A percentile compares a stretch with the other conserved stretches of the same genome.
These are phyloP conservation scores for Suillus tomentosus DNA, from an alignment of 768 basidiomycete species.

Conservation along the genomic window DNA sequence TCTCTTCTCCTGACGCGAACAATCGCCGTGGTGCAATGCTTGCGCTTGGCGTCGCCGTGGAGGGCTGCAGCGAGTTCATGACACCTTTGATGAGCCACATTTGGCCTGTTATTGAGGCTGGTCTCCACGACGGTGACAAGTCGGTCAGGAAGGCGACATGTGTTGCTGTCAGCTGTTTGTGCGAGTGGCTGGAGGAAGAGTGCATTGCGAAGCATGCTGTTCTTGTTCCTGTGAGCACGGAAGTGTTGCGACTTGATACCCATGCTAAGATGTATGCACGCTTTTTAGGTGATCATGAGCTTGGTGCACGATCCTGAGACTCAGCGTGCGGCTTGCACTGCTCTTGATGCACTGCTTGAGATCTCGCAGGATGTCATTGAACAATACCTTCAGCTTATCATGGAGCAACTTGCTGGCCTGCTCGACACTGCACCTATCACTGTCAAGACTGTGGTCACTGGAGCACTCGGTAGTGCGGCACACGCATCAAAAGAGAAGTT, in stretches of 20 bases:
- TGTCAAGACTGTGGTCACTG: slow-evolving; percentile 93
- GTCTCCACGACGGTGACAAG: slow-evolving; percentile 81
- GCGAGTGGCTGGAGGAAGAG: slow-evolving; percentile 96
- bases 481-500: slow-evolving; percentile 93
- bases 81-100: slow-evolving; percentile 88
- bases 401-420: slow-evolving; percentile 88
- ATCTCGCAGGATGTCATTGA: slow-evolving; percentile 89
- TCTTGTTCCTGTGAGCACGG: slow-evolving; percentile 74
- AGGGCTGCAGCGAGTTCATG: slow-evolving; percentile 98
- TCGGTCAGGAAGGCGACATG: slow-evolving; percentile 95
- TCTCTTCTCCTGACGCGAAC: slow-evolving; percentile 74
- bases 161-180: slow-evolving; percentile 91
- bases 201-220: slow-evolving; percentile 79
- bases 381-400: slow-evolving; percentile 89
- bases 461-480: slow-evolving; percentile 96
- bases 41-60: slow-evolving; percentile 92
- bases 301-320: slow-evolving; percentile 86
- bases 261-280: slow-evolving; percentile 1
- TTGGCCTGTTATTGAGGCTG: slow-evolving; percentile 92
- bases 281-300: slow-evolving; percentile 77
- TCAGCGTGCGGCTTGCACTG: slow-evolving; percentile 93
- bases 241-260: neutral
- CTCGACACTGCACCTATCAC: slow-evolving; percentile 84
- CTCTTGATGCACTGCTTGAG: slow-evolving; percentile 94
- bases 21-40: slow-evolving; percentile 92